A percentile compares a stretch with the other conserved stretches of the same genome.
phyloP scores from a whole-genome alignment of 768 basidiomycete genomes.

The Pleurotus sapidus region DNA sequence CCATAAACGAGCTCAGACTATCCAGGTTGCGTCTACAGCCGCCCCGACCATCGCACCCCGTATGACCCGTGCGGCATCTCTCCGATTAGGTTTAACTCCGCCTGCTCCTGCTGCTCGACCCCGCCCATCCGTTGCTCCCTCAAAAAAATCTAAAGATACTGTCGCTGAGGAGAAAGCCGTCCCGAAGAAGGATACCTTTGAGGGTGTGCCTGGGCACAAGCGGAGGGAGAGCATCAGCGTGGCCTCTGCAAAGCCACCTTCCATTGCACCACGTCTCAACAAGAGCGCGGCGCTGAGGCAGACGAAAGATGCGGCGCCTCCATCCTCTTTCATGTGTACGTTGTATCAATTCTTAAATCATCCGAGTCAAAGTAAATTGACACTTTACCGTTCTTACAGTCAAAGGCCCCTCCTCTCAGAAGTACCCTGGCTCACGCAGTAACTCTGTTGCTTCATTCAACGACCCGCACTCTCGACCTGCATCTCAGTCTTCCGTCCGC shows the following conservation, averaged over 20 bases:
- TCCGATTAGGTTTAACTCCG: conserved; percentile 54
- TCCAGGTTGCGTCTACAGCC: conserved; percentile 71
- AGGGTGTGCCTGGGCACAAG: conserved; percentile 85
- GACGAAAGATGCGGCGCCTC: conserved; percentile 58
- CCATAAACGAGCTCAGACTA: conserved; percentile 69
- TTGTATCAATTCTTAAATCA: conserved; percentile 10
- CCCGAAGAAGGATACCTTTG: conserved; percentile 51
- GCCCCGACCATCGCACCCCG: conserved; percentile 70
- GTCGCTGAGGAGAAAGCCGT: conserved; percentile 24
- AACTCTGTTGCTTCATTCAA: conserved; percentile 34
- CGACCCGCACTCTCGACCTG: conserved; percentile 18
- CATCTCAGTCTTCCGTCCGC: conserved; percentile 27
- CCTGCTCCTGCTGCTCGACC: conserved; percentile 39
- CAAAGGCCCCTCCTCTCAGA: conserved; percentile 38
- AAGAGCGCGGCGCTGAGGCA: conserved; percentile 71
- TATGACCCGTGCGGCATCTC: conserved; percentile 72
- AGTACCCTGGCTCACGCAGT: conserved; percentile 42
- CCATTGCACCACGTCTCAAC: conserved; percentile 69
- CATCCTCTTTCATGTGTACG: conserved; percentile 72
- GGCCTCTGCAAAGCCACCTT: conserved; percentile 61
- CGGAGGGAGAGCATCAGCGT: conserved; percentile 73
- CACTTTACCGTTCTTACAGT: conserved; percentile 30
- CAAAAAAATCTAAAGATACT: conserved; percentile 30
- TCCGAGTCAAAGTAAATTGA: neutral
- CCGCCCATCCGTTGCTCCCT: conserved; percentile 33